Evolutionary conservation across 257 asterid species (phyloP).

Genomic region (Solanum chmielewskii): DNA sequence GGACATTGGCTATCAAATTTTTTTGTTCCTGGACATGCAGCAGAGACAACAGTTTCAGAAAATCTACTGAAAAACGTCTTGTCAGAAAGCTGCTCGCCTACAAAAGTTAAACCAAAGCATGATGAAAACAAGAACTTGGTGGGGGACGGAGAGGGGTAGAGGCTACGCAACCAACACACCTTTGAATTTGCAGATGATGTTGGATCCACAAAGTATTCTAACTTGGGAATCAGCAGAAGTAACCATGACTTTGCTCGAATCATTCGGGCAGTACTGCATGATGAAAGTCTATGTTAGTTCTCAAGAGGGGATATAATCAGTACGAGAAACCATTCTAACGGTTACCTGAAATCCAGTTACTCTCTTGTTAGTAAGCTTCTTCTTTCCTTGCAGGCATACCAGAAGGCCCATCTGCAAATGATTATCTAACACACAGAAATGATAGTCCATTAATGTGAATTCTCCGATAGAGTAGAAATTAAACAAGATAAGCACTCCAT

Average conservation of each 20-base stretch:
- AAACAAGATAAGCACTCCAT: neutral
- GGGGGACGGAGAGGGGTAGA: neutral
- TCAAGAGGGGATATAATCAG: neutral
- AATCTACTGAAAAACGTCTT: neutral
- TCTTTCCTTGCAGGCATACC: conserved; percentile 55
- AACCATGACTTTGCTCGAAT: conserved; percentile 65
- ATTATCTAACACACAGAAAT: conserved; percentile 11
- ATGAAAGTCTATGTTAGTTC: neutral
- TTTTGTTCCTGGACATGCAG: conserved; percentile 31
- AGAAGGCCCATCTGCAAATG: conserved; percentile 52
- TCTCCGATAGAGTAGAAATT: neutral
- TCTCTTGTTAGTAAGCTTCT: conserved; percentile 57
- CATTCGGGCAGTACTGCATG: conserved; percentile 67
- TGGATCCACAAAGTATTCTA: conserved; percentile 51
- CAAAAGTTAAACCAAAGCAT: neutral
- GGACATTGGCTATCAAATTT: conserved; percentile 47
- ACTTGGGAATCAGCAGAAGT: conserved; percentile 82
- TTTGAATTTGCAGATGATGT: conserved; percentile 59
- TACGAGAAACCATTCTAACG: neutral
- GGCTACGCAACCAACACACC: conserved; percentile 21
- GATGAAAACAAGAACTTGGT: neutral
- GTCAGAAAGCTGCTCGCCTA: neutral
- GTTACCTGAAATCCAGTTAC: conserved; percentile 83
- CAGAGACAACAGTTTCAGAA: neutral
- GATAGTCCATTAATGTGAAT: neutral